A percentile compares a stretch with the other conserved stretches of the same genome.
phyloP scores from a whole-genome alignment of 176 grass and related monocot genomes.

The Ensete ventricosum region DNA sequence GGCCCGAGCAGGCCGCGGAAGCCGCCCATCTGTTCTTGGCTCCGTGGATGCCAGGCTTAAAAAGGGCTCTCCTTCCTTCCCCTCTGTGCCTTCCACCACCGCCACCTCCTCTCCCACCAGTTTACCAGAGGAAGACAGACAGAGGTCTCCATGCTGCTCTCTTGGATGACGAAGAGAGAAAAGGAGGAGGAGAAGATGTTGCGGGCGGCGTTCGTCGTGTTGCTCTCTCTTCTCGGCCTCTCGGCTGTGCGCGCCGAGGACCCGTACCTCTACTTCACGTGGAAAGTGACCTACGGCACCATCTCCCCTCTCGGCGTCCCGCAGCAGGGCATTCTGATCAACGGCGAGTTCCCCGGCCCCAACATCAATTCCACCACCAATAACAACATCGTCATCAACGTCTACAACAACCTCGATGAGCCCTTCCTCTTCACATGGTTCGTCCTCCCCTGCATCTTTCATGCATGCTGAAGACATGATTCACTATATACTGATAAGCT shows the following conservation, averaged over 20 bases:
- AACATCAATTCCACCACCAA: slow-evolving; percentile 13
- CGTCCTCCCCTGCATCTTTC: no score
- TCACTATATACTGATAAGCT: background rate
- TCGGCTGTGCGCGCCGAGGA: background rate
- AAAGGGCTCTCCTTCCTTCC: background rate
- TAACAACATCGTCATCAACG: slow-evolving; percentile 1
- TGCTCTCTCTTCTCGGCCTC: background rate
- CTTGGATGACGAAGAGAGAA: no score
- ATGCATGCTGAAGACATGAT: background rate
- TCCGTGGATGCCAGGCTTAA: background rate
- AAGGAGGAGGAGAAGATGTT: background rate
- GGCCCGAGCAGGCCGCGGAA: background rate
- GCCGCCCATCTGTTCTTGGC: no score
- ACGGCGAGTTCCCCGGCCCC: slow-evolving; percentile 8
- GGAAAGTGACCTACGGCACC: slow-evolving; percentile 5
- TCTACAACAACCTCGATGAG: slow-evolving; percentile 5
- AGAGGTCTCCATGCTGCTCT: background rate
- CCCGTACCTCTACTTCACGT: slow-evolving; percentile 1
- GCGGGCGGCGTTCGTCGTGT: background rate
- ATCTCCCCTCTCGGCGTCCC: slow-evolving; percentile 9
- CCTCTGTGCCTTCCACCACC: background rate
- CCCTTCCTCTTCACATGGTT: slow-evolving; percentile 7
- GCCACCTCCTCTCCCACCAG: background rate
- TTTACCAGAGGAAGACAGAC: background rate
- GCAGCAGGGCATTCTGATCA: slow-evolving; percentile 15